Conservation (phyloP, 345 rosid genomes). For the Schrenkiella parvula region DNA sequence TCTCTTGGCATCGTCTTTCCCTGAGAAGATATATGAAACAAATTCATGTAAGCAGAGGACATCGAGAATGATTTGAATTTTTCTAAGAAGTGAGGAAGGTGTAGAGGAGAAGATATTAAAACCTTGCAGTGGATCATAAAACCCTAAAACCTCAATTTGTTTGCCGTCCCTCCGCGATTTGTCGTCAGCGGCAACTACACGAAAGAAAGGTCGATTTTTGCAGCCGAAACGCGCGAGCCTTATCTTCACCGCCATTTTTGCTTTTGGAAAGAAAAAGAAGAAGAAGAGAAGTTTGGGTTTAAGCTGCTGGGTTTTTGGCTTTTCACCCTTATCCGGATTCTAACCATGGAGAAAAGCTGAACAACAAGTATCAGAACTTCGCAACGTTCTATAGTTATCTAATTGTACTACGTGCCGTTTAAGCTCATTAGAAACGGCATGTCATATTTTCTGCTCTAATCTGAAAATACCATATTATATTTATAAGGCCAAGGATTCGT, state of each 20-base stretch:
- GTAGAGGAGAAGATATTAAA: not conserved
- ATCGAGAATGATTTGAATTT: not conserved
- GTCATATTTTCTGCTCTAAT: no score
- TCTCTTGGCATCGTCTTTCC: constrained; percentile 78
- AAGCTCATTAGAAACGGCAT: not conserved
- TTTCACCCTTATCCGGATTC: not conserved
- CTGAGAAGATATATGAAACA: constrained; percentile 28
- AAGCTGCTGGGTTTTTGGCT: not conserved
- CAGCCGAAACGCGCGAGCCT: constrained; percentile 76
- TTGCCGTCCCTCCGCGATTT: constrained; percentile 84
- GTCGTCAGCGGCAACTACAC: constrained; percentile 78
- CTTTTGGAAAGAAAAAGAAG: not conserved
- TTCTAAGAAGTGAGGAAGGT: not conserved
- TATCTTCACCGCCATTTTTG: constrained; percentile 64
- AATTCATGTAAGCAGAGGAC: not conserved
- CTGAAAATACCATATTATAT: no score
- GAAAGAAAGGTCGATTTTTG: constrained; percentile 65
- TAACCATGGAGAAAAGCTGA: not conserved
- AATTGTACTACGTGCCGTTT: constrained; percentile 10
- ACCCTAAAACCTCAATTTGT: constrained; percentile 78
- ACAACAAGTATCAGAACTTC: not conserved
- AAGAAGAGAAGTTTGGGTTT: not conserved
- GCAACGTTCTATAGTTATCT: not conserved
- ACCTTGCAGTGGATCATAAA: constrained; percentile 82
- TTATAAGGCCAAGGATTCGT: no score